These are phyloP conservation scores for Lepidopterella palustris DNA, from an alignment of 495 filamentous ascomycete genomes.

Conservation along the genomic window DNA sequence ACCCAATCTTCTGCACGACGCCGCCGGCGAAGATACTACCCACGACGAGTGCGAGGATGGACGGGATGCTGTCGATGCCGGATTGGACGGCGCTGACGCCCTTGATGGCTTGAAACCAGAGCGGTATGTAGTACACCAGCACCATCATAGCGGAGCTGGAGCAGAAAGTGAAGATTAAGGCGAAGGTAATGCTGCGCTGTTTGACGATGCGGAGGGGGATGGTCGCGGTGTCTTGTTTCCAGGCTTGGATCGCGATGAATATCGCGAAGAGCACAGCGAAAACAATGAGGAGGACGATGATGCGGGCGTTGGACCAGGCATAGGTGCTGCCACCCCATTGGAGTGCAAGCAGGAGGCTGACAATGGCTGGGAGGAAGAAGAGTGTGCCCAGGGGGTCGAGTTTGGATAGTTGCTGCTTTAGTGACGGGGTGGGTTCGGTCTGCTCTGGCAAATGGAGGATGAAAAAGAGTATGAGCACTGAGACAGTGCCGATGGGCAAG, in stretches of 20 bases:
- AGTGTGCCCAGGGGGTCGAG: constrained; percentile 62
- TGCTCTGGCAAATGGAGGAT: constrained; percentile 32
- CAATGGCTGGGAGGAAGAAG: constrained; percentile 64
- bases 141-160: constrained; percentile 62
- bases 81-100: constrained; percentile 58
- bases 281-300: constrained; percentile 66
- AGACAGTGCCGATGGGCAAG: constrained; percentile 53
- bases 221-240: constrained; percentile 66
- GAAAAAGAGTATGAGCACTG: constrained; percentile 51
- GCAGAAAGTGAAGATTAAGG: constrained; percentile 48
- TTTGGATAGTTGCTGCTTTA: constrained; percentile 45
- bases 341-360: constrained; percentile 69
- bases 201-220: constrained; percentile 66
- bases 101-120: constrained; percentile 88
- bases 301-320: constrained; percentile 56
- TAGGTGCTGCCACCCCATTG: constrained; percentile 80
- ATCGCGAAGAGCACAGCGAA: constrained; percentile 56
- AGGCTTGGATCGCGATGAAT: constrained; percentile 61
- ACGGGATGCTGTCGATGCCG: constrained; percentile 71
- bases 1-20: constrained; percentile 56
- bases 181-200: constrained; percentile 59
- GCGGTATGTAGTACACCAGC: constrained; percentile 54
- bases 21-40: constrained; percentile 56
- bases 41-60: constrained; percentile 59
- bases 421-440: neutral